Conservation (phyloP, 1,284 basidiomycete species). For the Rhizoctonia solani region DNA sequence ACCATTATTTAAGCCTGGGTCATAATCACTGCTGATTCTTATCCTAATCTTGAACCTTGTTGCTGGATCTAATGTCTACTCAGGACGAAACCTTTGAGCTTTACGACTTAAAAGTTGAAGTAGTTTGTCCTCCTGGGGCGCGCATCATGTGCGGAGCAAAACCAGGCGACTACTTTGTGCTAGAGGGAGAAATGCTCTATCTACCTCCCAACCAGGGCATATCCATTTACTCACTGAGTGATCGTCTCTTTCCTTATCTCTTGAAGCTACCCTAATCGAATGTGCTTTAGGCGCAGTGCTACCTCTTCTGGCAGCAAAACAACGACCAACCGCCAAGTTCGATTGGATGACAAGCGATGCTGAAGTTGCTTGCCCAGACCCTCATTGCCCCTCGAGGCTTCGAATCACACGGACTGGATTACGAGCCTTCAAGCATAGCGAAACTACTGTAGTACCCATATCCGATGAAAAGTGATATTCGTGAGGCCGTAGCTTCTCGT, state of each 20-base stretch:
- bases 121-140: conserved; percentile 35
- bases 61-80: neutral
- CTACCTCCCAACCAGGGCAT: conserved; percentile 64
- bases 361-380: conserved; percentile 66
- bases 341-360: conserved; percentile 72
- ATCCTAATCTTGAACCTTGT: neutral
- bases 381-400: conserved; percentile 61
- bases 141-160: conserved; percentile 54
- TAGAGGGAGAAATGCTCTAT: conserved; percentile 63
- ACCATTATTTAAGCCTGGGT: neutral
- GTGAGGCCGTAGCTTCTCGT: neutral
- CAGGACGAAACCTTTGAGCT: conserved; percentile 35
- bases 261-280: neutral
- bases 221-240: conserved; percentile 67
- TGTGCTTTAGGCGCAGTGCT: conserved; percentile 55
- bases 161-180: conserved; percentile 61
- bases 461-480: neutral
- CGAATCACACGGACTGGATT: conserved; percentile 56
- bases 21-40: neutral
- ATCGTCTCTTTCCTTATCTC: conserved; percentile 32
- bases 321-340: conserved; percentile 55
- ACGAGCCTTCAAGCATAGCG: conserved; percentile 57
- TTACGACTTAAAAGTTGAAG: conserved; percentile 39
- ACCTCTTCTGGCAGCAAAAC: conserved; percentile 65
- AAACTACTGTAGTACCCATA: conserved; percentile 57